Base-by-base conservation (phyloP, 441 rosid genomes). In the Capsella rubella region DNA sequence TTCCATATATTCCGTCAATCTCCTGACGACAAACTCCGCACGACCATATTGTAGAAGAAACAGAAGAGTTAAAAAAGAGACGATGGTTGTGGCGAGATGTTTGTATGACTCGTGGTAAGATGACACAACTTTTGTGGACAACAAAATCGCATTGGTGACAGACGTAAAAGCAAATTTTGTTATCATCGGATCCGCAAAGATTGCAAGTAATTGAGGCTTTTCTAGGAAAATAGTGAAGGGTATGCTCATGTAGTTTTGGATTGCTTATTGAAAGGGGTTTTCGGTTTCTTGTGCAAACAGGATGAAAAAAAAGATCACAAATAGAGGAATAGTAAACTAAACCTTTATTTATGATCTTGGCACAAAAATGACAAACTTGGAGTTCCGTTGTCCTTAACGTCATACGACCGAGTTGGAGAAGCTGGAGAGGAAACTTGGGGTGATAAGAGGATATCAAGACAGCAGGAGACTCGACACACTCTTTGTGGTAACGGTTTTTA, bases 131-230 rank as follows among this genome's bases (percentile, higher is more conserved):
- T 28, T 2, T 14, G 55, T 77, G 80, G 3, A 65, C 55, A 27
- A 58, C 6, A 11, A 71, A 60, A 27, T 47, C 8, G 50, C 80
- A 71, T 5, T 21, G 5, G n/a, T 57, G 46, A 67, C 85, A 29
- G 43, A 84, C 85, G 82, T 82, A 79, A 56, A 85, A 42, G 13
- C 37, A 61, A 42, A 8, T 0, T 4, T 25, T 14, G 14, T 40
- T 7, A 42, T 27, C n/a, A 35, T 58, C 21, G 0, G 0, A 3
- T 11, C 64, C 54, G 52, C 87, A 88, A 37, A 80, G 68, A 54
- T 69, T 59, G 27, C 79, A 76, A 27, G 5, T 18, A 25, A 60
- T 31, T 3, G 62, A 2, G 42, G n/a, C 6, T 10, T 32, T 29
- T 27, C 62, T 68, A 6, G 18, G 35, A 2, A 69, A 61, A 13